A percentile compares a stretch with the other conserved stretches of the same genome.
Evolutionary conservation across 1,284 basidiomycete species (phyloP).

Genomic region (Phellinidium pouzarii): DNA sequence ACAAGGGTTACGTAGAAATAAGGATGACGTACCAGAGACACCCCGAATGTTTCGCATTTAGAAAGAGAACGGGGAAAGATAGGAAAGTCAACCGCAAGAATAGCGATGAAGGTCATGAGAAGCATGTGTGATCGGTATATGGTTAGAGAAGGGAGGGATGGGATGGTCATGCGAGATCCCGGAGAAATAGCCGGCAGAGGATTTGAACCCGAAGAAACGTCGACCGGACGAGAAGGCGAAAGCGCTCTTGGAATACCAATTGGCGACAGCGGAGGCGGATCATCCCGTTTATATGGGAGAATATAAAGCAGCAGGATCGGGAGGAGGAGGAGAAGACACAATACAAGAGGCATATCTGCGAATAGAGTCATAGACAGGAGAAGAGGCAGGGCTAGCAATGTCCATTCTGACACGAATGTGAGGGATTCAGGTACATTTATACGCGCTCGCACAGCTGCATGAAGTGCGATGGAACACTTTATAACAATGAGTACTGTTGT

Average conservation of each 20-base stretch:
- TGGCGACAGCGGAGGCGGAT: conserved; percentile 45
- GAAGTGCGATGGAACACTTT: conserved; percentile 67
- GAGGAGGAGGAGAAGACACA: conserved; percentile 46
- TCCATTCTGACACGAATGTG: conserved; percentile 52
- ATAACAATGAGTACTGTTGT: conserved; percentile 11
- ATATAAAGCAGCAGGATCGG: conserved; percentile 37
- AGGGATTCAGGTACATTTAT: conserved; percentile 31
- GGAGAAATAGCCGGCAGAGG: neutral
- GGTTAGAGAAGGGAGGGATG: conserved; percentile 67
- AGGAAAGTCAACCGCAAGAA: conserved; percentile 94
- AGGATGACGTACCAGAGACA: conserved; percentile 65
- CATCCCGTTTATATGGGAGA: conserved; percentile 38
- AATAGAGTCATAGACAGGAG: conserved; percentile 76
- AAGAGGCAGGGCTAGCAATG: conserved; percentile 66
- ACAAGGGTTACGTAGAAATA: neutral
- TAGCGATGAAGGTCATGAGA: conserved; percentile 85
- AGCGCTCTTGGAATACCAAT: conserved; percentile 2
- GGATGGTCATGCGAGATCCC: conserved; percentile 22
- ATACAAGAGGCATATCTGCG: conserved; percentile 47
- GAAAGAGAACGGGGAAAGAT: conserved; percentile 85
- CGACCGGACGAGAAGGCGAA: neutral
- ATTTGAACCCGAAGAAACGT: neutral
- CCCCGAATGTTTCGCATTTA: conserved; percentile 94
- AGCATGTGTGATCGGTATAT: conserved; percentile 95
- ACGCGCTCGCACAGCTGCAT: conserved; percentile 52